Percentiles rank a stretch among this genome's conserved stretches.
phyloP scores from a whole-genome alignment of 306 rosid species.

The Vigna trinervia region DNA sequence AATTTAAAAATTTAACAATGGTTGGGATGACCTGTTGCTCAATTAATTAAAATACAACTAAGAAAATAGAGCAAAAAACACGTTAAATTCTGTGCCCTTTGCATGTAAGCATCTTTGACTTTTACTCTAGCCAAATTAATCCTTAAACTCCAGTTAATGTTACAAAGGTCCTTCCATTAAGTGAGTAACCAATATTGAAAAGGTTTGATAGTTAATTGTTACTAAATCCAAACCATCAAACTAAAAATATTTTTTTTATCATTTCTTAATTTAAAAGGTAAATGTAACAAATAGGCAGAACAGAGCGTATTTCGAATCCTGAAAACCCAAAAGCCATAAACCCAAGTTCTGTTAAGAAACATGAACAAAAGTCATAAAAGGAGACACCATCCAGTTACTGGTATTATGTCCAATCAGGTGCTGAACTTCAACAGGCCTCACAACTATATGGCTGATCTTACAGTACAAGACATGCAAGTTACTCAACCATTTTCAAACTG shows the following conservation, averaged over 20 bases:
- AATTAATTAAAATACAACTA: conserved; percentile 30
- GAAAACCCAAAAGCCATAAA: background rate
- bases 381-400: background rate
- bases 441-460: background rate
- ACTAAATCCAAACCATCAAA: conserved; percentile 2
- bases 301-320: background rate
- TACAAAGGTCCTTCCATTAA: conserved; percentile 9
- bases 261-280: background rate
- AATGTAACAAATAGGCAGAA: background rate
- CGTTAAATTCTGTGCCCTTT: background rate
- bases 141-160: background rate
- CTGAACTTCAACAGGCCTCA: background rate
- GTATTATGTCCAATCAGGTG: background rate
- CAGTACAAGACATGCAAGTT: background rate
- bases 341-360: conserved; percentile 1
- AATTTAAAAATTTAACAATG: conserved; percentile 19
- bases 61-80: background rate
- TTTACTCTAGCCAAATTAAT: background rate
- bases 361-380: background rate
- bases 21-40: conserved; percentile 21
- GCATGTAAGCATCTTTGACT: background rate
- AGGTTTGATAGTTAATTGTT: background rate
- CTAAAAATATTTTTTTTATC: background rate
- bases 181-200: background rate
- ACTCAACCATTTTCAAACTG: background rate